These are phyloP conservation scores for Crithidia expoeki DNA, from an alignment of 208 protist species.

Conservation along the genomic window DNA sequence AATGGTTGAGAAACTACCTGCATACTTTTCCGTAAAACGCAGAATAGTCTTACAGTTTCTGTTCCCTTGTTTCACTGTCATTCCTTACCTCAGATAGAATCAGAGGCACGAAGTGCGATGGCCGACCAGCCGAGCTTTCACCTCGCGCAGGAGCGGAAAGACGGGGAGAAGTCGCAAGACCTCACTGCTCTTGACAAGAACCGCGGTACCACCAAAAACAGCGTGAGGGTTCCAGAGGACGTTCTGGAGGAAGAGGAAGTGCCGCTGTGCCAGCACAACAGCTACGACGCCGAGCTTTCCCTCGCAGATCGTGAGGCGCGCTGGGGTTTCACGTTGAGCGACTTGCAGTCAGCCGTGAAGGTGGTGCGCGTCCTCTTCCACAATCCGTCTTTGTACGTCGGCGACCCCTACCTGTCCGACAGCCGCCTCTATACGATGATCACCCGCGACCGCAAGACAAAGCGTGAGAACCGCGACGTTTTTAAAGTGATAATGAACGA, in stretches of 20 bases:
- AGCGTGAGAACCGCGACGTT: constrained; percentile 71
- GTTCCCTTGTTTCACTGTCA: no score
- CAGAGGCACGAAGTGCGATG: background rate
- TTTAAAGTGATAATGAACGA: constrained; percentile 86
- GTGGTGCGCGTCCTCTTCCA: constrained; percentile 81
- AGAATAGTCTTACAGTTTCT: no score
- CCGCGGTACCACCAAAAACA: background rate
- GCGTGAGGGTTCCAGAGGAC: background rate
- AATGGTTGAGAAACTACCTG: no score
- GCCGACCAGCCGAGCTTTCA: constrained; percentile 1
- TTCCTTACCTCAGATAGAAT: no score
- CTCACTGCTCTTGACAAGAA: background rate
- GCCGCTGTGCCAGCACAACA: constrained; percentile 29
- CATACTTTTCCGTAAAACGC: no score
- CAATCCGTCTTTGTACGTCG: constrained; percentile 82
- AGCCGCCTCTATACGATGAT: constrained; percentile 93
- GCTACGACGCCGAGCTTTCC: constrained; percentile 47
- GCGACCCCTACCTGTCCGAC: constrained; percentile 78
- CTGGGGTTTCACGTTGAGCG: constrained; percentile 87
- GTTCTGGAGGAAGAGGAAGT: constrained; percentile 20
- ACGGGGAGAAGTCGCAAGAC: background rate
- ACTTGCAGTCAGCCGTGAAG: constrained; percentile 72
- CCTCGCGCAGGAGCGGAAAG: background rate
- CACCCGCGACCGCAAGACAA: constrained; percentile 82
- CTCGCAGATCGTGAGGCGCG: constrained; percentile 65